phyloP scores from a whole-genome alignment of 139 green algal species.

The Astrephomene gubernaculifera region DNA sequence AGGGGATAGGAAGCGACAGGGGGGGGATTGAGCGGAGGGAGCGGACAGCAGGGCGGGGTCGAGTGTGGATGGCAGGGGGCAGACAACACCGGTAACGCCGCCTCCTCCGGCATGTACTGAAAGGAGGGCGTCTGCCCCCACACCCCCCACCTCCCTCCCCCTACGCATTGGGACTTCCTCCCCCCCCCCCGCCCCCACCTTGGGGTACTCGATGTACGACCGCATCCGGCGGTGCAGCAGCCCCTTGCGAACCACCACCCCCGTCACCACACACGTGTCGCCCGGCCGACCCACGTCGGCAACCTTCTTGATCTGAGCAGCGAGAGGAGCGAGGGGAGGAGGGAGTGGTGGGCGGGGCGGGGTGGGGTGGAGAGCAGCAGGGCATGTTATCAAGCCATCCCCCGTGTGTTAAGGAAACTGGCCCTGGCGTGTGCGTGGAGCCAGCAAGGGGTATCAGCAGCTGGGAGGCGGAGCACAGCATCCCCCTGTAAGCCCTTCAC shows the following conservation, averaged over 20 bases:
- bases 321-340: neutral
- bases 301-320: conserved; percentile 77
- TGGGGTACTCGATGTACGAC: conserved; percentile 71
- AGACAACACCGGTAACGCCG: no score
- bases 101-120: no score
- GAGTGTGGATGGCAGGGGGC: no score
- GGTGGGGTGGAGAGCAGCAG: neutral
- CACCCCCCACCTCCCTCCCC: neutral
- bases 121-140: neutral
- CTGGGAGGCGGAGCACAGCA: no score
- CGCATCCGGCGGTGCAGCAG: conserved; percentile 86
- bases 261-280: conserved; percentile 75
- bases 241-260: conserved; percentile 83
- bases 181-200: conserved; percentile 44
- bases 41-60: neutral
- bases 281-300: conserved; percentile 50
- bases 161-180: neutral
- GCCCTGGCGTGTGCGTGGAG: no score
- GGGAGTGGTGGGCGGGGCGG: no score
- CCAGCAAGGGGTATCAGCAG: no score
- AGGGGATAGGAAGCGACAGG: no score
- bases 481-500: no score
- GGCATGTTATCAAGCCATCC: no score
- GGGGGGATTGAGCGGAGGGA: no score
- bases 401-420: no score